Conservation (phyloP, 148 eudicot species). For the Salicornia ramosissima region DNA sequence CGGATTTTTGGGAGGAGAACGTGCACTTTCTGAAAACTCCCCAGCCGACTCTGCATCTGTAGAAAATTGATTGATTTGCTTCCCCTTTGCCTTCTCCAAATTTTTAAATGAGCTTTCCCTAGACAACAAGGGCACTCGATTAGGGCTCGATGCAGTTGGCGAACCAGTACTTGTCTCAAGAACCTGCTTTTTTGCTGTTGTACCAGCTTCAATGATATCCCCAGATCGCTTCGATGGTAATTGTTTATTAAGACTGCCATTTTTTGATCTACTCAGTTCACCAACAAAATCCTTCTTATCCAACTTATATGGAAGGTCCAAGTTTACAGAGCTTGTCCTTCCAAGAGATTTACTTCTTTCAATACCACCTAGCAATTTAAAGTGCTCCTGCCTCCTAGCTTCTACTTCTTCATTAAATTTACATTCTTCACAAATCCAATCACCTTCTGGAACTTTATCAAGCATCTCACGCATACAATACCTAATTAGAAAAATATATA, state of each 20-base stretch:
- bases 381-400: constrained; percentile 33
- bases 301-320: constrained; percentile 28
- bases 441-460: constrained; percentile 76
- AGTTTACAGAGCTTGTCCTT: constrained; percentile 29
- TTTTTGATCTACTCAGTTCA: constrained; percentile 33
- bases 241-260: constrained; percentile 34
- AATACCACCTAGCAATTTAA: constrained; percentile 28
- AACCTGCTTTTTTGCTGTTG: constrained; percentile 56
- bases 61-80: constrained; percentile 36
- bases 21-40: constrained; percentile 43
- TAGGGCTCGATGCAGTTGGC: constrained; percentile 42
- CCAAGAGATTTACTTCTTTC: constrained; percentile 46
- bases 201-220: constrained; percentile 49
- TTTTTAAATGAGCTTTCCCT: constrained; percentile 46
- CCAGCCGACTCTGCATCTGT: constrained; percentile 26
- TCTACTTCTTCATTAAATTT: constrained; percentile 40
- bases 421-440: constrained; percentile 98
- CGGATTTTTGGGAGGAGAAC: constrained; percentile 34
- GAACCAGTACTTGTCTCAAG: constrained; percentile 48
- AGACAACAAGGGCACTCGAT: constrained; percentile 40
- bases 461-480: constrained; percentile 86
- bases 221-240: constrained; percentile 41
- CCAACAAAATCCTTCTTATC: constrained; percentile 37
- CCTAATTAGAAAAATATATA: constrained; percentile 35
- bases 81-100: constrained; percentile 49